phyloP scores from a whole-genome alignment of 2,329 filamentous ascomycete species.

The Fusarium torreyae region DNA sequence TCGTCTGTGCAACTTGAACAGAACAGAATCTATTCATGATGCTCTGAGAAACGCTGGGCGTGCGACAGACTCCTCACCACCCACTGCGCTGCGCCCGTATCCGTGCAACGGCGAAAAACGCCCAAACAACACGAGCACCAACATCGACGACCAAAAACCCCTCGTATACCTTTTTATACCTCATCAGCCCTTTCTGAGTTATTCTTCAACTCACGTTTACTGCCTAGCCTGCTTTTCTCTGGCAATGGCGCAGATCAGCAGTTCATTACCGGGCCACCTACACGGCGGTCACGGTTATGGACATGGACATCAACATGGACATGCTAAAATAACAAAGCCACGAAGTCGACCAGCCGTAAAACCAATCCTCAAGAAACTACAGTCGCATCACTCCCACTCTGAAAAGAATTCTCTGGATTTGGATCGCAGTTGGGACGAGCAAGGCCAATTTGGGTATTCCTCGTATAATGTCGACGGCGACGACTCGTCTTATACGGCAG shows the following conservation, averaged over 20 bases:
- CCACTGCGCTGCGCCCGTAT: conserved; percentile 46
- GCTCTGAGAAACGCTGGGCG: conserved; percentile 50
- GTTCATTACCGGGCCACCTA: conserved; percentile 44
- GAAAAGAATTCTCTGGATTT: conserved; percentile 76
- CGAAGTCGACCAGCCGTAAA: conserved; percentile 67
- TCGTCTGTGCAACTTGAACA: conserved; percentile 41
- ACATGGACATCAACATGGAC: conserved; percentile 39
- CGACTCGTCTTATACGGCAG: conserved; percentile 46
- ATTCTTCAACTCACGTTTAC: conserved; percentile 11
- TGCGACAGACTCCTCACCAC: conserved; percentile 45
- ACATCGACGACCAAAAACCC: conserved; percentile 34
- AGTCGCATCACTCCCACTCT: conserved; percentile 64
- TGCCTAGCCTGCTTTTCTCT: conserved; percentile 23
- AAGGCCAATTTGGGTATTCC: conserved; percentile 55
- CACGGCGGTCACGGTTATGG: conserved; percentile 41
- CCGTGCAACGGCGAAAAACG: conserved; percentile 46
- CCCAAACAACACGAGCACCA: conserved; percentile 33
- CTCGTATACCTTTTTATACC: conserved; percentile 24
- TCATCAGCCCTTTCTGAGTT: background rate
- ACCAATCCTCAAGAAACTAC: conserved; percentile 74
- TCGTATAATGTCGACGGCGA: conserved; percentile 50
- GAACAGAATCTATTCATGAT: conserved; percentile 45
- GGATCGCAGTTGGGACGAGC: conserved; percentile 72
- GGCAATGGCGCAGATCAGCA: conserved; percentile 49
- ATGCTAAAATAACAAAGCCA: conserved; percentile 60